Evolutionary conservation across 352 stramenopile genomes (phyloP), one percentile per base, ranked within the genome.

Genomic region (Phytophthora nicotianae): DNA sequence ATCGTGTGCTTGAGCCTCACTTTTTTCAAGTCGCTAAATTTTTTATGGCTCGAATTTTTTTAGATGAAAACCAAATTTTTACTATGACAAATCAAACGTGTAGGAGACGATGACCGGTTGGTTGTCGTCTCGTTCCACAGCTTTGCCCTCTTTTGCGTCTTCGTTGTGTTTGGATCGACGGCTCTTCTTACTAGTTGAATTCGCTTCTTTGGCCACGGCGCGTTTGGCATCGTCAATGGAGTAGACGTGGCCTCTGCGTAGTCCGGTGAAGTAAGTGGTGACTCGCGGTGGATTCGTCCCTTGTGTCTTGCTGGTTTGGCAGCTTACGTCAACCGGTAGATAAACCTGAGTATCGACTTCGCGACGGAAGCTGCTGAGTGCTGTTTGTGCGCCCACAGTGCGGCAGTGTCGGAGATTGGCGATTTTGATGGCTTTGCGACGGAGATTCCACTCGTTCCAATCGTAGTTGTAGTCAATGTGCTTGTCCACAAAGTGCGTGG

Each of bases 401-500:
- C 80, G 83, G 66, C 87, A 98, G 40, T 97, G 92, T 29, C 84
- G 79, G 46, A 98, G 62, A 61, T 98, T 98, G 17, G 91, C 91
- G 47, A 98, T 81, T 68, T 97, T 88, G 38, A 98, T 74, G 20
- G 91, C 91, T 32, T 89, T 86, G 37, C 90, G 83, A 13, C 94
- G 81, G 42, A 98, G 74, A 50, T 81, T 90, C 95, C 95, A 98
- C 68, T 98, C 93, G 75, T 98, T 98, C 91, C 93, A 98, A 49
- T 97, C 86, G 72, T 98, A 98, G 41, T 86, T 83, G 58, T 82
- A 82, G 75, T 98, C 93, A 16, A 98, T 89, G 61, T 90, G 70
- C 70, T 93, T 97, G 49, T 98, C 89, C 5, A 96, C 52, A 75
- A 98, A 98, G 69, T 98, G 94, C 20, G 81, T 80, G 6, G 94